Evolutionary conservation across 2,329 filamentous ascomycete species (phyloP).

Genomic region (Tolypocladium endophyticum): DNA sequence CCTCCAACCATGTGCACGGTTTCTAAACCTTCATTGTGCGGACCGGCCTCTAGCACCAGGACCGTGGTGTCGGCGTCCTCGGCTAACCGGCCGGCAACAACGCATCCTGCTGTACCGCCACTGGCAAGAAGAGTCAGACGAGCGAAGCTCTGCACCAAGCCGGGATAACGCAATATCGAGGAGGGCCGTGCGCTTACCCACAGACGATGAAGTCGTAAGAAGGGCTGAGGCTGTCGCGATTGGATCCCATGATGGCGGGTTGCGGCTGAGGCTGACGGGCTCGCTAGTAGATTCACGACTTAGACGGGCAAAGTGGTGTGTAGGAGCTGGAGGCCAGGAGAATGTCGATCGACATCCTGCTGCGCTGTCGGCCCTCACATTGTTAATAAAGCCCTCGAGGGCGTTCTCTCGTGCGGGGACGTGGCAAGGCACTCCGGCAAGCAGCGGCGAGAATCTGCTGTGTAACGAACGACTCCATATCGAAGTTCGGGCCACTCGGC

Average conservation of each 20-base stretch:
- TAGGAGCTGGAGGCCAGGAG: neutral
- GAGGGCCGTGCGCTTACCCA: constrained; percentile 14
- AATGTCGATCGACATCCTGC: neutral
- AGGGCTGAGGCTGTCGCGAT: neutral
- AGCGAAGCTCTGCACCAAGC: neutral
- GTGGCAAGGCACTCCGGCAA: neutral
- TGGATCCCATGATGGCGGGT: neutral
- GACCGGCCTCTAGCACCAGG: constrained; percentile 25
- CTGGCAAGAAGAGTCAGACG: constrained; percentile 2
- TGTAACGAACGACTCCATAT: neutral
- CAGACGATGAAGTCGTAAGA: constrained; percentile 23
- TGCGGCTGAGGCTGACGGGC: neutral
- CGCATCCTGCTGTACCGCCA: constrained; percentile 26
- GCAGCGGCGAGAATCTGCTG: neutral
- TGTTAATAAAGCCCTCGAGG: neutral
- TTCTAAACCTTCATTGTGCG: constrained; percentile 30
- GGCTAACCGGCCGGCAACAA: constrained; percentile 25
- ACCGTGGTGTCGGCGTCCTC: constrained; percentile 18
- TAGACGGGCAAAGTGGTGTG: neutral
- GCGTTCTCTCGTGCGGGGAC: neutral
- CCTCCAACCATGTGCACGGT: constrained; percentile 41
- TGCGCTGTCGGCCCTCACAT: neutral
- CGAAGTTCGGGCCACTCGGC: neutral
- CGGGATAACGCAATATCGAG: neutral
- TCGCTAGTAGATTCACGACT: neutral